Evolutionary conservation across 495 filamentous ascomycete species (phyloP), one percentile per base, ranked within the genome.

Genomic region (Talaromyces trachyspermus): DNA sequence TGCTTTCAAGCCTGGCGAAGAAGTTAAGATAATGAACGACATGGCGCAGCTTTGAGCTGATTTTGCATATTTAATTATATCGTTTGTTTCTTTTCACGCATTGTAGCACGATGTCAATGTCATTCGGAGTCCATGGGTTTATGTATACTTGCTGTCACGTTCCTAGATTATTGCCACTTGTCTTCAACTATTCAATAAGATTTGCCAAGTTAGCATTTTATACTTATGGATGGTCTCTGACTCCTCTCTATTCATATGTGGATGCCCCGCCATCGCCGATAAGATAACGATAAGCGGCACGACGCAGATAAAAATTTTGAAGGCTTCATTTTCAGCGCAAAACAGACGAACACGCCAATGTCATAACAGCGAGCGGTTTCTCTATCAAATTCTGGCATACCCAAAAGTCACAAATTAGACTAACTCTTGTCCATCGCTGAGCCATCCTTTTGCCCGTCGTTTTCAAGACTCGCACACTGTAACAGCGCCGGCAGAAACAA

Each of bases 1-100:
- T 2, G 83, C 92, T 5, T 98, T 98, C 69, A 95, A 95, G 75
- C 88, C 87, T 3, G 94, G 92, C 3, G 89, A 98, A 72, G 88
- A 96, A 66, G 88, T 97, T 27, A 73, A 79, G 61, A 71, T 98
- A 23, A 49, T 92, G 52, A 90, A 94, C 59, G 84, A 95, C 56
- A 80, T 85, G 50, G 81, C 87, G 11, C 94, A 97, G 71, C 66
- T 98, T 41, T 98, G 61, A 72, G 19, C 23, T n/a, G n/a, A n/a
- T n/a, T n/a, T n/a, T n/a, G 11, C 38, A 9, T 6, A 25, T 14
- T 24, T 9, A 12, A 12, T 41, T 41, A n/a, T 41, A 12, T 25
- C 3, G 3, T 26, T 5, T 4, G 8, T 24, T 26, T 41, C 11
- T 15, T 41, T 24, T 20, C n/a, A 41, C 23, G 38, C 38, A 41